phyloP scores from a whole-genome alignment of 2,329 filamentous ascomycete species.

The Cytospora piceae region DNA sequence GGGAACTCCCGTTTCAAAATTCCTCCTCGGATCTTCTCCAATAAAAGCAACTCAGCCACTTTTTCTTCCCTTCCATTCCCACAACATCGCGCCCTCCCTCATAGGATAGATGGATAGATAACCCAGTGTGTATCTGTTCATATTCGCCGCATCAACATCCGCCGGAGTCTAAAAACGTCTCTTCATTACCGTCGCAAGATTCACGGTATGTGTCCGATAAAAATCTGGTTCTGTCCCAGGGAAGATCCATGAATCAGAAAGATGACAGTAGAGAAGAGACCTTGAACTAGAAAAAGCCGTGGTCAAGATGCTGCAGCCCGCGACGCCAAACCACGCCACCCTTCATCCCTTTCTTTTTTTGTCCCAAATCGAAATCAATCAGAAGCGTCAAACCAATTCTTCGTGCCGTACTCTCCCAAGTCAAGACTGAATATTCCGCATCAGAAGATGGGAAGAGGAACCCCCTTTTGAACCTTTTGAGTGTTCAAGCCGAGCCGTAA shows the following conservation, averaged over 20 bases:
- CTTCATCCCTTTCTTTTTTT: conserved; percentile 21
- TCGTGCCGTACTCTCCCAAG: conserved; percentile 15
- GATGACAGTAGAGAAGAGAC: conserved; percentile 21
- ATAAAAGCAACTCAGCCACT: conserved; percentile 12
- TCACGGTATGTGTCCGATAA: conserved; percentile 21
- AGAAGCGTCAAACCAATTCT: conserved; percentile 22
- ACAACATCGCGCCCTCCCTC: conserved; percentile 7
- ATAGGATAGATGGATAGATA: background rate
- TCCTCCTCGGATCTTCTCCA: conserved; percentile 11
- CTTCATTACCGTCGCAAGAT: conserved; percentile 14
- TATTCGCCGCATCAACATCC: conserved; percentile 18
- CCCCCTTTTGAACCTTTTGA: conserved; percentile 4
- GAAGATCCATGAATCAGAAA: conserved; percentile 9
- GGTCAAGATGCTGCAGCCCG: conserved; percentile 25
- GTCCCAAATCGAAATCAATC: conserved; percentile 22
- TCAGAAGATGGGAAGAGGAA: conserved; percentile 15
- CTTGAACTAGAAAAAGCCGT: conserved; percentile 15
- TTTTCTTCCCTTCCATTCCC: conserved; percentile 7
- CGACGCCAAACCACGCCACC: conserved; percentile 29
- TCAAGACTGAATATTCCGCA: conserved; percentile 14
- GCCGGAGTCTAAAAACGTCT: conserved; percentile 23
- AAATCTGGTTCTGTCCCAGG: conserved; percentile 2
- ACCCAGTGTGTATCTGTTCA: conserved; percentile 16
- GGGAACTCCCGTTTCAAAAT: conserved; percentile 13
- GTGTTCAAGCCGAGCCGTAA: conserved; percentile 15